A percentile compares a stretch with the other conserved stretches of the same genome.
Conservation (phyloP, 768 basidiomycete species). For the Gautieria morchelliformis region DNA sequence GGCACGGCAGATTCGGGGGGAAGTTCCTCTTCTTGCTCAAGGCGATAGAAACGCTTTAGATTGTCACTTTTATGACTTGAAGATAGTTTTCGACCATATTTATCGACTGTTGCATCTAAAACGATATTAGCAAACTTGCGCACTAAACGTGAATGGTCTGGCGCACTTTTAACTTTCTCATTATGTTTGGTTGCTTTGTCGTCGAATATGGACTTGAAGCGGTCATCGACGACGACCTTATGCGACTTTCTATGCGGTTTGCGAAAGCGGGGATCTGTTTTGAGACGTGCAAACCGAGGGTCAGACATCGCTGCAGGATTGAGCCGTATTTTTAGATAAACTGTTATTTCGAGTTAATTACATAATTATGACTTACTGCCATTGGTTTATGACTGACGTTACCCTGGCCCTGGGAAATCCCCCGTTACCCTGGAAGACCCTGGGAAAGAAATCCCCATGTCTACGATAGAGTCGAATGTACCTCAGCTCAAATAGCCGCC, state of each 20-base stretch:
- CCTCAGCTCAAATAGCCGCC: no score
- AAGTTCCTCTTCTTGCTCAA: constrained; percentile 39
- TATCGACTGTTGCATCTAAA: constrained; percentile 61
- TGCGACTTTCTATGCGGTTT: constrained; percentile 67
- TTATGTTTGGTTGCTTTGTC: constrained; percentile 12
- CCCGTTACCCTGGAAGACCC: no score
- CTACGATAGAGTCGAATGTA: no score
- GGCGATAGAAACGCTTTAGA: constrained; percentile 71
- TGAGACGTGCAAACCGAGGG: constrained; percentile 78
- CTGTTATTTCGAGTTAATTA: no score
- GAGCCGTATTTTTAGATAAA: no score
- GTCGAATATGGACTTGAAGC: constrained; percentile 76
- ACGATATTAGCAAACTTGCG: constrained; percentile 12
- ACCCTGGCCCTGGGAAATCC: no score
- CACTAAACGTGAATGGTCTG: neutral
- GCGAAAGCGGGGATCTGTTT: constrained; percentile 89
- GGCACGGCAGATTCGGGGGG: constrained; percentile 25
- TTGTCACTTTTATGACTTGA: constrained; percentile 65
- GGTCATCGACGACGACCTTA: constrained; percentile 85
- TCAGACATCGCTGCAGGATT: constrained; percentile 48
- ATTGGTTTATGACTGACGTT: no score
- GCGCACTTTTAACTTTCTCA: constrained; percentile 15
- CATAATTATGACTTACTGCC: no score
- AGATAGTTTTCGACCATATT: constrained; percentile 73
- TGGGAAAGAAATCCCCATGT: no score